Conservation (phyloP, 148 eudicot genomes). For the Simmondsia chinensis region DNA sequence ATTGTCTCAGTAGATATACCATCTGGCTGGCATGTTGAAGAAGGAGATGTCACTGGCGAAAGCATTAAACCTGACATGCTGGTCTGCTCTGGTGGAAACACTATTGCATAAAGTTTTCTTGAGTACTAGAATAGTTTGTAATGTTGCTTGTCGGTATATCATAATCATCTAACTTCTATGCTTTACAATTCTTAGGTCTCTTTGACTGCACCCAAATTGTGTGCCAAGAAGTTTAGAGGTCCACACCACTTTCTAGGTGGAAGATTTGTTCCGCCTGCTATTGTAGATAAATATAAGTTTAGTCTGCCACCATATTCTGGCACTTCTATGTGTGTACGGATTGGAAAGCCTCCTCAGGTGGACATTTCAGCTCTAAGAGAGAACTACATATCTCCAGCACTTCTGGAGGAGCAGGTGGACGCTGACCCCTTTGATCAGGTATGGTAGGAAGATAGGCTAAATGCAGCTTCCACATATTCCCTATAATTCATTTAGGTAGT, state of each 20-base stretch:
- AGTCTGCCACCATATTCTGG: conserved; percentile 90
- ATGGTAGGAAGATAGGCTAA: neutral
- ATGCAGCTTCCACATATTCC: no score
- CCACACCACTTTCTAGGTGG: conserved; percentile 95
- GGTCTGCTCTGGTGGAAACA: conserved; percentile 47
- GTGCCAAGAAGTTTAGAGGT: conserved; percentile 78
- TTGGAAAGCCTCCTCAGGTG: conserved; percentile 80
- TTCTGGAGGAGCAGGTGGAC: conserved; percentile 72
- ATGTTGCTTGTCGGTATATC: neutral
- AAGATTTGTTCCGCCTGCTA: conserved; percentile 86
- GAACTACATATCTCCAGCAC: conserved; percentile 84
- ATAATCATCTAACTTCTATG: neutral
- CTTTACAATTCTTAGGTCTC: conserved; percentile 57
- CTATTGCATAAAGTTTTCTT: no score
- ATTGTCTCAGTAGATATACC: conserved; percentile 90
- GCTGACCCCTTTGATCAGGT: conserved; percentile 87
- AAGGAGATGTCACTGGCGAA: conserved; percentile 67
- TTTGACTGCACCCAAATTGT: conserved; percentile 91
- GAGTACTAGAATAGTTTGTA: no score
- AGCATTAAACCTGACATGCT: conserved; percentile 94
- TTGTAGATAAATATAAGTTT: conserved; percentile 68
- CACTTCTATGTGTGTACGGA: conserved; percentile 90
- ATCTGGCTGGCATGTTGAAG: conserved; percentile 99
- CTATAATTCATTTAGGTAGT: neutral
- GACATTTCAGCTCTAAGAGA: conserved; percentile 88